Base-by-base conservation (phyloP, 305 asterid species). In the Fraxinus velutina region DNA sequence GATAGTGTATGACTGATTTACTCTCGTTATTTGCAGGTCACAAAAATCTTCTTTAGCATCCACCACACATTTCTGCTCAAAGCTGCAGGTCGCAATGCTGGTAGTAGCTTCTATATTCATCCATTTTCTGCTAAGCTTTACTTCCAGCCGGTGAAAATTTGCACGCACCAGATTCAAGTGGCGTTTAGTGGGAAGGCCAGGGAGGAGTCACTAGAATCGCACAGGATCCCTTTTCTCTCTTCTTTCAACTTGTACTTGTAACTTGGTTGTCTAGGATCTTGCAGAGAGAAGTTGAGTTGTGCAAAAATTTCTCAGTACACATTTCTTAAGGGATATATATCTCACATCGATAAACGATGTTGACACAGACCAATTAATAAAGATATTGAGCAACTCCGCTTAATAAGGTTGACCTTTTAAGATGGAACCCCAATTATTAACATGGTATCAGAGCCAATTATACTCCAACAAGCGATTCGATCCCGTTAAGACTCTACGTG, bases 51-150 rank as follows among this genome's bases (percentile, higher is more conserved):
- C 27, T 24, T 24, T 89, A 8, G 88, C 91, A 4, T 66, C 89
- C 3, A 85, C 84, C 10, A 21, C 85, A 32, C 88, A 47, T n/a
- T 82, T 85, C 82, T 17, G 80, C 73, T 83, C 88, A 7, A 88
- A 79, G 83, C 75, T 84, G 78, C 83, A 74, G 47, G 32, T 83
- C 42, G 62, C 70, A 24, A 47, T 87, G 86, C 80, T 90, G 79
- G 39, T 70, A 62, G 19, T 85, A 9, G 4, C 83, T 75, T 77
- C 84, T 39, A 83, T 86, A 8, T 21, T 85, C n/a, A 32, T 79
- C 66, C 77, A n/a, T 84, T 73, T 70, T 82, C 30, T 6, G 64
- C 76, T 89, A 27, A 85, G 55, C 29, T 74, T 32, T 55, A 24
- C 24, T 66, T 73, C 42, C 19, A 73, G 78, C n/a, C 30, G n/a